Conservation (phyloP, 2,329 filamentous ascomycete genomes). For the Diaporthe eres region DNA sequence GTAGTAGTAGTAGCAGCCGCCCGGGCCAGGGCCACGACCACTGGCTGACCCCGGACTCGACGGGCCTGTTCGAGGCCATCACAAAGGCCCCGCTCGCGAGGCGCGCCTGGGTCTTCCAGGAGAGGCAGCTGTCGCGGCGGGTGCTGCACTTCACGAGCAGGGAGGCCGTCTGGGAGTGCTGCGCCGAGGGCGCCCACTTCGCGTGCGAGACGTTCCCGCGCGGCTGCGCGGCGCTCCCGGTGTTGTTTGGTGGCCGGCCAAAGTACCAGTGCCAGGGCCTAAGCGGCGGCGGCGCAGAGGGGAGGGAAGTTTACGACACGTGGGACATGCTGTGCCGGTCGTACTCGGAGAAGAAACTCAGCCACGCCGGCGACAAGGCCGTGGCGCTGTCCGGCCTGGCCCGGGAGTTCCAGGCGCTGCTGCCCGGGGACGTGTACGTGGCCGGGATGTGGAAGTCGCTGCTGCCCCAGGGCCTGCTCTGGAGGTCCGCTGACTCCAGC, state of each 20-base stretch:
- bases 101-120: slow-evolving; percentile 36
- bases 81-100: not conserved
- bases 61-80: not conserved
- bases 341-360: slow-evolving; percentile 17
- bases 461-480: not conserved
- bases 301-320: not conserved
- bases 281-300: not conserved
- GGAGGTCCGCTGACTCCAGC: not conserved
- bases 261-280: slow-evolving; percentile 1
- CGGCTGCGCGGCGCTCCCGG: not conserved
- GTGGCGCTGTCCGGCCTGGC: slow-evolving; percentile 2
- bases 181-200: slow-evolving; percentile 41
- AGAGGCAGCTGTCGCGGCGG: slow-evolving; percentile 36
- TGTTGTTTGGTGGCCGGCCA: not conserved
- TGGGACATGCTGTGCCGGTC: slow-evolving; percentile 13
- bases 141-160: slow-evolving; percentile 24
- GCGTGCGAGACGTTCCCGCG: slow-evolving; percentile 18
- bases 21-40: not conserved
- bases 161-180: slow-evolving; percentile 31
- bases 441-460: not conserved
- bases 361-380: slow-evolving; percentile 1
- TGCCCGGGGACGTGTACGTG: not conserved
- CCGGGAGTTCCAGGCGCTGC: slow-evolving; percentile 2
- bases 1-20: not conserved
- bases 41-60: not conserved